phyloP scores from a whole-genome alignment of 495 filamentous ascomycete species.

The Astrocystis sublimbata region DNA sequence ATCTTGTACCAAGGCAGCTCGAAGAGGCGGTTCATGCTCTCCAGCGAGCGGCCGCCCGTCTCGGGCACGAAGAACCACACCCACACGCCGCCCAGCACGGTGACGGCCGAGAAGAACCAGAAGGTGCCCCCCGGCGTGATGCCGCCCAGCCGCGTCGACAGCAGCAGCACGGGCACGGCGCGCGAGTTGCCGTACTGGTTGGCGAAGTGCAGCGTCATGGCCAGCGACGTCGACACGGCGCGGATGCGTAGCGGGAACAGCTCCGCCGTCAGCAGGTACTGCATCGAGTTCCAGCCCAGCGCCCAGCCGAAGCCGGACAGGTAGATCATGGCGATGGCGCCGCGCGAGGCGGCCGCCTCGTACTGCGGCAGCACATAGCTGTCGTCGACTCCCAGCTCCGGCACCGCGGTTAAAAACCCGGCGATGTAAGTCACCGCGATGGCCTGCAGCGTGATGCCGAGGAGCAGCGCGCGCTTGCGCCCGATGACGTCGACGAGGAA shows the following conservation, averaged over 20 bases:
- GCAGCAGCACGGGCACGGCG: constrained; percentile 59
- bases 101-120: constrained; percentile 67
- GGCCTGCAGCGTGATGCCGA: constrained; percentile 64
- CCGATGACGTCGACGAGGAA: constrained; percentile 76
- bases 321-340: constrained; percentile 67
- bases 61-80: constrained; percentile 68
- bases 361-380: constrained; percentile 30
- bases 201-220: constrained; percentile 65
- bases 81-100: constrained; percentile 56
- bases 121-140: constrained; percentile 58
- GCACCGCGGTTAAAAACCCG: constrained; percentile 60
- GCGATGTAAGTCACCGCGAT: constrained; percentile 70
- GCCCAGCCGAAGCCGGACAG: constrained; percentile 69
- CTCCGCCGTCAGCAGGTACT: constrained; percentile 74
- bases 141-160: constrained; percentile 44
- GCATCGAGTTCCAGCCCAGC: constrained; percentile 73
- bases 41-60: constrained; percentile 62
- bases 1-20: constrained; percentile 66
- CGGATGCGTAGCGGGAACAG: constrained; percentile 67
- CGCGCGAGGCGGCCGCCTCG: constrained; percentile 45
- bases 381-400: constrained; percentile 41
- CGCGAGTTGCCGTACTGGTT: constrained; percentile 72
- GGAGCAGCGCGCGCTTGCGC: constrained; percentile 65
- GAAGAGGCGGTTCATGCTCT: constrained; percentile 70
- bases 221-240: constrained; percentile 50